Conservation (phyloP, 129 eudicot genomes). For the Solidago caesia region DNA sequence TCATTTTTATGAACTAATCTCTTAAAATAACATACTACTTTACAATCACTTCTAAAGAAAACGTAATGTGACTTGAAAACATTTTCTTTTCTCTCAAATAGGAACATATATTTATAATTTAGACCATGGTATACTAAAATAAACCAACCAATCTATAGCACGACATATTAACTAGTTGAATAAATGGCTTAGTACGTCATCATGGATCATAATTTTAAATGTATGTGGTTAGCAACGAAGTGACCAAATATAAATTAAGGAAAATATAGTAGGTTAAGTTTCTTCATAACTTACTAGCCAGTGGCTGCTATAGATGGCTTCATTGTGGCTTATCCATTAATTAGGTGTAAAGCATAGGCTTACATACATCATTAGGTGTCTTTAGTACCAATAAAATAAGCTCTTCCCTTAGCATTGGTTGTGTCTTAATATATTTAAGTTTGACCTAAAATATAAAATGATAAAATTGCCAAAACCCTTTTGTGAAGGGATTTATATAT, state of each 20-base stretch:
- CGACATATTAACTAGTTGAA: too few relatives aligned
- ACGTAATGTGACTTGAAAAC: too few relatives aligned
- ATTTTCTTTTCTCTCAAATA: too few relatives aligned
- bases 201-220: too few relatives aligned
- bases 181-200: too few relatives aligned
- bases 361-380: background rate
- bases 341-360: conserved; percentile 3
- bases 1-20: too few relatives aligned
- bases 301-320: background rate
- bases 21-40: too few relatives aligned
- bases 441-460: background rate
- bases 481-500: background rate
- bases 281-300: background rate
- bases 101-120: too few relatives aligned
- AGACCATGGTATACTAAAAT: too few relatives aligned
- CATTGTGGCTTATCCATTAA: conserved; percentile 16
- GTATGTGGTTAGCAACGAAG: background rate
- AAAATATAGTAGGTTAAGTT: background rate
- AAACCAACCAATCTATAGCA: too few relatives aligned
- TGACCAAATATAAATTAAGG: background rate
- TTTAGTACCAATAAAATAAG: too few relatives aligned
- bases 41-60: too few relatives aligned
- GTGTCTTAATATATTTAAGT: background rate
- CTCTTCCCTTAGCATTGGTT: background rate
- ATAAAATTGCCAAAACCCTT: background rate